Evolutionary conservation across 75 land plant genomes (phyloP), one percentile per base, ranked within the genome.

Genomic region (Isoetes taiwanensis): DNA sequence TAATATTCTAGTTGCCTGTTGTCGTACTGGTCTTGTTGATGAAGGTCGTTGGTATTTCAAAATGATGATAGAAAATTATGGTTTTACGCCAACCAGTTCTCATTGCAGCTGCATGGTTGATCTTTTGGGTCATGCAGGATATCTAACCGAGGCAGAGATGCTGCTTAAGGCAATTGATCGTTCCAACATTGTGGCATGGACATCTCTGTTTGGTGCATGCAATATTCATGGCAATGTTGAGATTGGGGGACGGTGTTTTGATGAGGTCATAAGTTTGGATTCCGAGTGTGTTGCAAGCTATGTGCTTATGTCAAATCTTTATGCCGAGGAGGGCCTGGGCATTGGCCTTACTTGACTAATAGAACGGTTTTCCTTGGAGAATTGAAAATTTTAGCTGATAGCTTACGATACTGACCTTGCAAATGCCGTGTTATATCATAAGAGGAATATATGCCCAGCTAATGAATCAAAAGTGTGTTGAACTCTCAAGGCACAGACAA

Each of bases 51-150:
- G 20, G 12, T 76, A 63, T 61, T 76, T 67, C 52, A 2, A 57
- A 41, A 53, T 57, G 21, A 79, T 79, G 79, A 33, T 50, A 32
- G 54, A 28, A 25, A 60, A 59, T 1, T 72, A 61, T 65, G 58
- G 64, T 1, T 64, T 79, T 35, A 41, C 35, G 34, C 78, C 75
- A 29, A 55, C 23, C 41, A 28, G 68, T 14, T 59, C 46, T 29
- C 75, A 75, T 34, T 75, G 72, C 53, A 40, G 72, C 46, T 75
- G 75, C 56, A 71, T 71, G 68, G 68, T 75, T 28, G 78, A 71
- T 37, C 38, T 71, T 59, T 46, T 75, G 10, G 57, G 68, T 43
- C 67, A 72, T n/a, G 35, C 54, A 17, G 82, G 82, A 43, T 50
- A 64, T 21, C n/a, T 68, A 1, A 43, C 58, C 16, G 62, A 62